Evolutionary conservation across 495 filamentous ascomycete species (phyloP), one percentile per base, ranked within the genome.

Genomic region (Astrothelium subdiscretum): DNA sequence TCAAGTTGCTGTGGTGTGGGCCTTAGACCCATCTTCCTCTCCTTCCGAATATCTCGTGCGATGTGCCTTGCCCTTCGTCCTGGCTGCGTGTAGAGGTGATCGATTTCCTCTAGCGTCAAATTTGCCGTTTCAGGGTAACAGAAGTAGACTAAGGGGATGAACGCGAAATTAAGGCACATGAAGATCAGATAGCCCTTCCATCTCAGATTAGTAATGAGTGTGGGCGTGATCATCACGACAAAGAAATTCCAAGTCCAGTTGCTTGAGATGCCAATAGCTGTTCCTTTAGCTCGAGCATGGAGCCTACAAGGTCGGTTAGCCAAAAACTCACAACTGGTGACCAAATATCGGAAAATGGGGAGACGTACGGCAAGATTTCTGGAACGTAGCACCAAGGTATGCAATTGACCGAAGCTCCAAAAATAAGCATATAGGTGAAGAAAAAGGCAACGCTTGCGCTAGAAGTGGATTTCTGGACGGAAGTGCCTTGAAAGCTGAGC

Each of bases 351-450:
- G 1, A 54, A n/a, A 54, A 20, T n/a, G 8, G 11, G 13, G 29
- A 29, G 3, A 54, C 48, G 8, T 32, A 43, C 24, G 60, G 60
- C 29, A 62, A 31, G 31, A 64, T 64, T 27, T 27, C 62, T 51
- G 27, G 62, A 59, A 63, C 66, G 59, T 51, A 71, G 22, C 74
- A 69, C 77, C 77, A 80, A 0, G 76, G 75, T 3, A 80, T 75
- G 44, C 76, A 78, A 58, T 79, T 80, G 26, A 75, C 73, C 6
- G 76, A 73, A 22, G 74, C 74, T 6, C 78, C 79, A 62, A 78
- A 79, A 58, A 78, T 72, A 15, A 80, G 69, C 77, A 80, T 80
- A 62, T 74, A 80, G 11, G 74, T 66, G 70, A 80, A 81, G 68
- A 80, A 79, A 65, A 80, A 78, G 0, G 76, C 69, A 10, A 78